Conservation (phyloP, 2,329 filamentous ascomycete genomes). For the Calonectria pseudoreteaudii region DNA sequence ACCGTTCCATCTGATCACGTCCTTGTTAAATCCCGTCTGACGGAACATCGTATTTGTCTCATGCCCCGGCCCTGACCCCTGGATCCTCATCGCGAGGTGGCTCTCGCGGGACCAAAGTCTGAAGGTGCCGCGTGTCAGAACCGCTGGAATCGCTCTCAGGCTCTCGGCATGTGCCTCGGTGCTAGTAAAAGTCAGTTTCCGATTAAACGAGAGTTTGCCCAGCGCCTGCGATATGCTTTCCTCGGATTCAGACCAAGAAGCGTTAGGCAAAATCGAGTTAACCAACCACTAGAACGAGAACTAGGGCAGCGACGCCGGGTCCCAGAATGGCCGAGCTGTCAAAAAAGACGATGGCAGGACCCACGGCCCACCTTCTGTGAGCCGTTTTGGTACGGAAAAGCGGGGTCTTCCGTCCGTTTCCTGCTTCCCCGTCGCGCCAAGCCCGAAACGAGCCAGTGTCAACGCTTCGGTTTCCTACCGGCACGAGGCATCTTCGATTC, state of each 20-base stretch:
- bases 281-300: not conserved
- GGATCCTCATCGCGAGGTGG: not conserved
- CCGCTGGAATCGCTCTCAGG: not conserved
- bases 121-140: not conserved
- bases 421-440: conserved; percentile 25
- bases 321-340: conserved; percentile 18
- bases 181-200: not conserved
- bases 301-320: not conserved
- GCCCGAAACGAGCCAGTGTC: conserved; percentile 11
- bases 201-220: not conserved
- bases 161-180: not conserved
- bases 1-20: conserved; percentile 19
- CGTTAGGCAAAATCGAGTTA: not conserved
- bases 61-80: conserved; percentile 8
- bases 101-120: not conserved
- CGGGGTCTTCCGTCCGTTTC: conserved; percentile 30
- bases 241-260: not conserved
- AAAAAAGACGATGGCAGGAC: conserved; percentile 10
- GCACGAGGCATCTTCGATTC: conserved; percentile 16
- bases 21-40: conserved; percentile 10
- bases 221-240: not conserved
- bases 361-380: conserved; percentile 11
- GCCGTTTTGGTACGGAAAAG: conserved; percentile 32
- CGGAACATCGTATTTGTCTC: conserved; percentile 18
- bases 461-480: conserved; percentile 7